Conservation (phyloP, 306 rosid species). For the barrel medic (Medicago truncatula) region DNA sequence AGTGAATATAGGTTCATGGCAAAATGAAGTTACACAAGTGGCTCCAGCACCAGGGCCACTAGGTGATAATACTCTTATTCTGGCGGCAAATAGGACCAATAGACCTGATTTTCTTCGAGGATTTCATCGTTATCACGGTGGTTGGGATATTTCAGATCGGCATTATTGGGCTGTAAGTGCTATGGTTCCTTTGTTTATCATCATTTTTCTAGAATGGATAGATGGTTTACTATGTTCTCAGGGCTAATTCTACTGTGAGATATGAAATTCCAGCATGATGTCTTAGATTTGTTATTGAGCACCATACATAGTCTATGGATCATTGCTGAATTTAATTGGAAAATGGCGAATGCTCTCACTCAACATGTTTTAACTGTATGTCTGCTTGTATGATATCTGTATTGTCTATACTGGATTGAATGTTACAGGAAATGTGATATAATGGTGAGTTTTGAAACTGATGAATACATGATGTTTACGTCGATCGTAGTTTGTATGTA, state of each 20-base stretch:
- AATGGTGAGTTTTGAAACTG: background rate
- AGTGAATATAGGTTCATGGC: slow-evolving; percentile 81
- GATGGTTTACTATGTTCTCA: slow-evolving; percentile 34
- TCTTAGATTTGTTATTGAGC: background rate
- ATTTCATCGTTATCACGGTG: slow-evolving; percentile 69
- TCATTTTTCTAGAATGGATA: slow-evolving; percentile 30
- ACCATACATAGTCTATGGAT: background rate
- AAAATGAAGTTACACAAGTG: slow-evolving; percentile 53
- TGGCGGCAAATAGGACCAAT: slow-evolving; percentile 83
- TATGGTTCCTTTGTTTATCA: slow-evolving; percentile 10
- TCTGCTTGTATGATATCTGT: background rate
- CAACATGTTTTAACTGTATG: background rate
- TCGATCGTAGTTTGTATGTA: background rate
- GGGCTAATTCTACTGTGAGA: slow-evolving; percentile 6
- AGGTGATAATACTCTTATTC: slow-evolving; percentile 58
- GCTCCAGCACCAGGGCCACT: slow-evolving; percentile 77
- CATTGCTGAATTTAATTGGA: slow-evolving; percentile 8
- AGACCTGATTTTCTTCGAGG: slow-evolving; percentile 82
- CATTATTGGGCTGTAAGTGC: slow-evolving; percentile 98
- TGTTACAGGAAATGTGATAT: background rate
- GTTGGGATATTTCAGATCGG: slow-evolving; percentile 82
- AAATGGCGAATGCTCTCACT: background rate
- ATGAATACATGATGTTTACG: background rate
- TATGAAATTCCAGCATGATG: slow-evolving; percentile 22
- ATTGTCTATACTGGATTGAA: background rate